These are phyloP conservation scores for Pythium utonaiense DNA, from an alignment of 352 stramenopile genomes.

Conservation along the genomic window DNA sequence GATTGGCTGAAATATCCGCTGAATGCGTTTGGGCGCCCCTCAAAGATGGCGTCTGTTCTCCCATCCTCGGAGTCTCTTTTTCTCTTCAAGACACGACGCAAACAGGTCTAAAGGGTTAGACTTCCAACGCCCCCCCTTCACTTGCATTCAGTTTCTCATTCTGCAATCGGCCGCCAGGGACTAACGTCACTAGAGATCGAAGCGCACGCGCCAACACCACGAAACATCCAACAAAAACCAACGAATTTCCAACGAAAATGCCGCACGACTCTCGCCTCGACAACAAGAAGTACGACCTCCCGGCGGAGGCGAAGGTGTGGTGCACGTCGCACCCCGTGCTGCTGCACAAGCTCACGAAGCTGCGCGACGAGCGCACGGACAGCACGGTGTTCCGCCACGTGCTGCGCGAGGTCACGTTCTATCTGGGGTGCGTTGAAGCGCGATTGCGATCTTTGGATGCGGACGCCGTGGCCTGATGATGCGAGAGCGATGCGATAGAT, in stretches of 20 bases:
- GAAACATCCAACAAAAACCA: conserved; percentile 12
- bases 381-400: conserved; percentile 92
- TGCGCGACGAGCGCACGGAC: conserved; percentile 92
- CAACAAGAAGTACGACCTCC: conserved; percentile 60
- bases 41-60: conserved; percentile 15
- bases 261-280: conserved; percentile 53
- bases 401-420: conserved; percentile 97
- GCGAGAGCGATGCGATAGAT: conserved; percentile 30
- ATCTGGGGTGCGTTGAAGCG: conserved; percentile 88
- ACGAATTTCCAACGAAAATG: conserved; percentile 37
- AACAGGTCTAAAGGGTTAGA: conserved; percentile 6
- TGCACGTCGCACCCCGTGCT: conserved; percentile 90
- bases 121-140: neutral
- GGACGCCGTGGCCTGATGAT: neutral
- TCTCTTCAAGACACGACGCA: neutral
- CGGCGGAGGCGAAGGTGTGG: conserved; percentile 70
- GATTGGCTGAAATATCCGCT: conserved; percentile 18
- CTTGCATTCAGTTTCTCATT: conserved; percentile 15
- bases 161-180: neutral
- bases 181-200: neutral
- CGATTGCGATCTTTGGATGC: conserved; percentile 68
- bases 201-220: neutral
- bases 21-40: conserved; percentile 22
- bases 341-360: conserved; percentile 95
- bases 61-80: neutral